Base-by-base conservation (phyloP, 75 land plant species). In the Cunninghamia lanceolata region DNA sequence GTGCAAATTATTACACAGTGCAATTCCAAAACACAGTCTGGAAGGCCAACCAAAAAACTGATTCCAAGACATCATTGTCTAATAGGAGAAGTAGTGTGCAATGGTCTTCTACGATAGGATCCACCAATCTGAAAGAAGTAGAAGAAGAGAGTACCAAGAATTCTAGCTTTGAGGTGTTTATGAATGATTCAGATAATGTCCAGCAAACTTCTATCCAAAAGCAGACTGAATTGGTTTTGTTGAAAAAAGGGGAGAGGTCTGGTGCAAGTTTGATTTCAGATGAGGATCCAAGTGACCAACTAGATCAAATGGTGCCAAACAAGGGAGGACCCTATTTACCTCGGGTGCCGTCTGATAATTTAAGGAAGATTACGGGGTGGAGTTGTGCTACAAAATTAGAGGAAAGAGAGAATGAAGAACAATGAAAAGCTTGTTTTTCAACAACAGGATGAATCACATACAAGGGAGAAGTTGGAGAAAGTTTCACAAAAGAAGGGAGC, bases 11-110 rank as follows among this genome's bases (percentile, higher is more conserved):
- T 82, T 56, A 5, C 59, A 63, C n/a, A 78, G 68, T 71, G 42
- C 36, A 54, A 66, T 38, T 85, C 75, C 70, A 38, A 87, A 87
- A 81, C 88, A 30, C 82, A n/a, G 81, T 89, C 82, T 9, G 85
- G 85, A 56, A 87, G 74, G 50, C 77, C 85, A 47, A 85, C 85
- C 59, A 91, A 86, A 86, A 85, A 88, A 34, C 15, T 82, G n/a
- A 86, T 15, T 42, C 54, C 82, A 78, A 17, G n/a, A 77, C 43
- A 82, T n/a, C 66, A 85, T 84, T 39, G 87, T 42, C n/a, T 46
- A 47, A 34, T 88, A 70, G 43, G 83, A 19, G 38, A 74, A 63
- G 10, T 28, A 25, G 45, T 80, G 47, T 45, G 85, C 66, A 11
- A 14, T 47, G 47, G 84, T 84, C 71, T 45, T 85, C 56, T 56